These are phyloP conservation scores for Auriscalpium vulgare DNA, from an alignment of 768 basidiomycete genomes.

Conservation along the genomic window DNA sequence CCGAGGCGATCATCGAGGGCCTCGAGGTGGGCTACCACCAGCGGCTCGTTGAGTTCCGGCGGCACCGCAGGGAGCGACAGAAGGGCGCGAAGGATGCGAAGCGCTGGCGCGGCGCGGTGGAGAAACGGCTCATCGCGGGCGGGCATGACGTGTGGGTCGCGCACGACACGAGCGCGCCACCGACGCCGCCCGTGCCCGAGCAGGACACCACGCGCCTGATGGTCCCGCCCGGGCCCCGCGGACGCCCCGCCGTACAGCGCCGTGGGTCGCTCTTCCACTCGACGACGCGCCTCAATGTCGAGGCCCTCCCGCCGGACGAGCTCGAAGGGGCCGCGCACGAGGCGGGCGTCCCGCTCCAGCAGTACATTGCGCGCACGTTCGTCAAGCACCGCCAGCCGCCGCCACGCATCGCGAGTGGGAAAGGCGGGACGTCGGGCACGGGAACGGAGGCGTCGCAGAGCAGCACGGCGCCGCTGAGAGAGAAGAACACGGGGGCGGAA, in stretches of 20 bases:
- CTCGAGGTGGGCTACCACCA: constrained; percentile 57
- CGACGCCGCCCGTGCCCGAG: neutral
- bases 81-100: constrained; percentile 36
- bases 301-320: constrained; percentile 45
- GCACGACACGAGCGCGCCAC: constrained; percentile 10
- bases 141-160: constrained; percentile 48
- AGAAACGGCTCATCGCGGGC: constrained; percentile 48
- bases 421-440: neutral
- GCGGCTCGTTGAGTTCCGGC: constrained; percentile 40
- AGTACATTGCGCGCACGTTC: constrained; percentile 25
- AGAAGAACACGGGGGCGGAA: too few species aligned
- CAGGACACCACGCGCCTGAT: too few species aligned
- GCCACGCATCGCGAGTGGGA: neutral
- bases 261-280: constrained; percentile 20
- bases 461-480: neutral
- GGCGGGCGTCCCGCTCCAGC: constrained; percentile 52
- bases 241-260: constrained; percentile 3
- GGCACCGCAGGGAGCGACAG: constrained; percentile 34
- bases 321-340: constrained; percentile 59
- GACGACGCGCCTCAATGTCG: constrained; percentile 44
- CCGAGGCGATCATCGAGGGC: constrained; percentile 64
- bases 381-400: neutral
- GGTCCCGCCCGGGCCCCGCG: too few species aligned
- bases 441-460: neutral
- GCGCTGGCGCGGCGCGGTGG: constrained; percentile 57